These are phyloP conservation scores for Linnemannia zychae DNA, from an alignment of 192 early-diverging fungal genomes.

Conservation along the genomic window DNA sequence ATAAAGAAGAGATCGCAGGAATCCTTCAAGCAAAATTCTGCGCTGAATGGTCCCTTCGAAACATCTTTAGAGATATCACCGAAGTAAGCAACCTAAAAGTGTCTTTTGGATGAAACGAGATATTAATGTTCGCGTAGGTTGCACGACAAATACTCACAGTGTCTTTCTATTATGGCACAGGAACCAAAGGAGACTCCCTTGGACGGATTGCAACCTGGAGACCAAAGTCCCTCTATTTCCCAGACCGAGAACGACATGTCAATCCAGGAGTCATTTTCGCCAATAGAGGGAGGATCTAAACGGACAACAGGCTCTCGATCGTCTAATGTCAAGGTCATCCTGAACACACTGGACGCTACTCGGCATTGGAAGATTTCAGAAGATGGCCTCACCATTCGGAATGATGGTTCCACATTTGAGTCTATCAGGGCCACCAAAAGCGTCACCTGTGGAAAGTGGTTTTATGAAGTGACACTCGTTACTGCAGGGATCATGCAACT, in stretches of 20 bases:
- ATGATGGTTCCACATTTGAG: conserved; percentile 86
- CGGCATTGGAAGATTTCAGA: conserved; percentile 67
- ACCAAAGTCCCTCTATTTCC: not conserved
- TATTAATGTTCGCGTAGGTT: not conserved
- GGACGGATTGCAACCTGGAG: not conserved
- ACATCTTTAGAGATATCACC: conserved; percentile 60
- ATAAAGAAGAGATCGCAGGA: conserved; percentile 45
- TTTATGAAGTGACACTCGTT: conserved; percentile 77
- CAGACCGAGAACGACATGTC: conserved; percentile 24
- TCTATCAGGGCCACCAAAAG: conserved; percentile 70
- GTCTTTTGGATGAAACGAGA: not conserved
- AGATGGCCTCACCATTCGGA: conserved; percentile 73
- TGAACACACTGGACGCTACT: conserved; percentile 69
- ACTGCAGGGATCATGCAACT: conserved; percentile 86
- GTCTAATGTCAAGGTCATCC: conserved; percentile 59
- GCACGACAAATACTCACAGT: not conserved
- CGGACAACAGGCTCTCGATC: not conserved
- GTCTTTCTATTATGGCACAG: not conserved
- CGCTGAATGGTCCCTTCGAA: conserved; percentile 64
- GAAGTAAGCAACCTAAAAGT: conserved; percentile 15
- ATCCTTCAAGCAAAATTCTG: conserved; percentile 62
- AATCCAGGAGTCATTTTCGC: conserved; percentile 5
- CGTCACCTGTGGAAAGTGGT: conserved; percentile 74
- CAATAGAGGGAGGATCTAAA: not conserved
- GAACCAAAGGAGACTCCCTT: conserved; percentile 6